These are phyloP conservation scores for Leptographium flavum DNA, from an alignment of 2,329 filamentous ascomycete species.

Conservation along the genomic window DNA sequence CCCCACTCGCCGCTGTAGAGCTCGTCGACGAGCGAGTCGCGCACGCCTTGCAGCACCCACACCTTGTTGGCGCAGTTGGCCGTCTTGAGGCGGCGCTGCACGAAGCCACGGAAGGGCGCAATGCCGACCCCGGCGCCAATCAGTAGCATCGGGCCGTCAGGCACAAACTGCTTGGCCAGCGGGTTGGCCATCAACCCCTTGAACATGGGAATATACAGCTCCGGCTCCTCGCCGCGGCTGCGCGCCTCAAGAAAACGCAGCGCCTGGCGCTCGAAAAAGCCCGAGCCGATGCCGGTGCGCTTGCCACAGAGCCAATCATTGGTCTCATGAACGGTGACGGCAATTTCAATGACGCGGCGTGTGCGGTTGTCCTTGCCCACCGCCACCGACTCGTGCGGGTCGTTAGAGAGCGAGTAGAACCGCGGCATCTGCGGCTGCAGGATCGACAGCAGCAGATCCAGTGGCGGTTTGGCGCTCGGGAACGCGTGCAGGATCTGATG, in stretches of 20 bases:
- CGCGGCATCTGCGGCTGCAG: constrained; percentile 88
- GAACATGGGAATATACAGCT: constrained; percentile 88
- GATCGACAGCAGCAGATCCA: constrained; percentile 66
- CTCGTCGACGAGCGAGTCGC: constrained; percentile 90
- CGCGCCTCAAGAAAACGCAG: constrained; percentile 56
- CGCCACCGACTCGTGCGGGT: constrained; percentile 61
- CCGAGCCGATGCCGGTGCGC: constrained; percentile 78
- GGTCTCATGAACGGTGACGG: constrained; percentile 88
- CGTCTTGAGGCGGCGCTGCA: constrained; percentile 82
- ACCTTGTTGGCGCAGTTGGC: constrained; percentile 97
- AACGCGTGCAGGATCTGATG: constrained; percentile 82
- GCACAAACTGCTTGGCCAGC: constrained; percentile 77
- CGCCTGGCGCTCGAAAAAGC: constrained; percentile 83
- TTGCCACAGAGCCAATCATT: constrained; percentile 59
- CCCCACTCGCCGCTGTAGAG: constrained; percentile 96
- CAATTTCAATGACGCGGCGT: constrained; percentile 80
- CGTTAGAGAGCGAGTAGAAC: constrained; percentile 96
- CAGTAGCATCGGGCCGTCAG: constrained; percentile 92
- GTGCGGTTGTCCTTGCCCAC: constrained; percentile 21
- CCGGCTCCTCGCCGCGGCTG: constrained; percentile 39
- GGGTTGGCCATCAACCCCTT: constrained; percentile 96
- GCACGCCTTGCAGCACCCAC: constrained; percentile 86
- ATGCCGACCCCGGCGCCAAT: constrained; percentile 95
- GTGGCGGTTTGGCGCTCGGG: constrained; percentile 75
- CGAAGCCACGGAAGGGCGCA: constrained; percentile 94